Evolutionary conservation across 148 eudicot species (phyloP).

Genomic region (Suaeda aralocaspica): DNA sequence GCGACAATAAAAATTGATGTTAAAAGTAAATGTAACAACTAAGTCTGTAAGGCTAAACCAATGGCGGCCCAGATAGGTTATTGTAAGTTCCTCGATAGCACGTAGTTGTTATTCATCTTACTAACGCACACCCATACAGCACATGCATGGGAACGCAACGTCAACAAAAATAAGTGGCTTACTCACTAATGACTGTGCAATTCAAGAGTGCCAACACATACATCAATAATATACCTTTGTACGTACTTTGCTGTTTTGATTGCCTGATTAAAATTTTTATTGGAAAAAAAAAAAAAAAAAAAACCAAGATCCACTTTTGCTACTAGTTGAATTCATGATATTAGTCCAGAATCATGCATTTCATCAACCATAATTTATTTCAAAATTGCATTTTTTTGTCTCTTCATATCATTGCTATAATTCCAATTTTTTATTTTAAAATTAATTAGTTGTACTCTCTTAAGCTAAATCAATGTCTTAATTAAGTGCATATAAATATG

Average conservation of each 20-base stretch:
- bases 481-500: slow-evolving; percentile 5
- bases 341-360: background rate
- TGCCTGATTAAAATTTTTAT: slow-evolving; percentile 6
- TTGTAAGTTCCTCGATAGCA: too few species aligned
- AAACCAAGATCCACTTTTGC: too few species aligned
- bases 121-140: too few species aligned
- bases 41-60: too few species aligned
- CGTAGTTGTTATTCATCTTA: background rate
- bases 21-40: too few species aligned
- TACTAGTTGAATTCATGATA: background rate
- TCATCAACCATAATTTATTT: background rate
- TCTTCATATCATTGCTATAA: background rate
- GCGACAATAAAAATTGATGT: too few species aligned
- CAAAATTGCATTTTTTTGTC: background rate
- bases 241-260: background rate
- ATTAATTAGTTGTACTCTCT: background rate
- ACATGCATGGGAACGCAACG: background rate
- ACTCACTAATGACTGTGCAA: slow-evolving; percentile 15
- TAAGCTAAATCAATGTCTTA: background rate
- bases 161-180: background rate
- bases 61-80: too few species aligned
- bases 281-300: too few species aligned
- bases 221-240: background rate
- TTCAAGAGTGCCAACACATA: background rate
- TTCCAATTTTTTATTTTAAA: background rate